Base-by-base conservation (phyloP, 2,329 filamentous ascomycete species). In the Ophiognomonia clavigignenti-juglandacearum region DNA sequence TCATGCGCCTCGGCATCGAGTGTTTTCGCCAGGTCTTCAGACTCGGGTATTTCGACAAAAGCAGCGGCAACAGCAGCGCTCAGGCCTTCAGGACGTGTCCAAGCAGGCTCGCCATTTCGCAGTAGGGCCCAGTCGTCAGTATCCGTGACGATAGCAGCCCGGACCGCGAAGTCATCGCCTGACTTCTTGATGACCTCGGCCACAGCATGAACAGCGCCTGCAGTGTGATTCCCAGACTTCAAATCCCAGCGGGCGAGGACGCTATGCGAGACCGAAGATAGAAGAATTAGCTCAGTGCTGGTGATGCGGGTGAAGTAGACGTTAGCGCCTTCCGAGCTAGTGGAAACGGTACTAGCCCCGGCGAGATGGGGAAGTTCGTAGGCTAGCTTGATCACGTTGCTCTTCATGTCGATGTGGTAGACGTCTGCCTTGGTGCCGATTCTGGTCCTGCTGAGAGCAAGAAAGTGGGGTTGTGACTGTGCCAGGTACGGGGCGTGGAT, bases 301-400 rank as follows among this genome's bases (percentile, higher is more conserved):
- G 88, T 90, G 51, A 93, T 74, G 50, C 91, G 82, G 2, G 87
- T 91, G 63, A 97, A 96, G 69, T 89, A 96, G 7, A 96, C 85
- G 58, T 93, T 91, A 18, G 86, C 82, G 50, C 84, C 86, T 34
- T 80, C 78, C 2, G 83, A 87, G 66, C 85, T 93, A 1, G 82
- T 85, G 0, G 90, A 86, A 61, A 96, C 88, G 1, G 85, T 81
- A 20, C 89, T 90, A 34, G 71, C 73, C 1, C 86, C 88, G 20
- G 77, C 66, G 18, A 90, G 64, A 43, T 81, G 80, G 0, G 91
- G 87, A 11, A 97, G 73, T 23, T 85, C 81, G 62, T 96, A 96
- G 1, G 85, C 85, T 63, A 88, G 89, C n/a, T 74, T 77, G 23
- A 92, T 76, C 16, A 75, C 77, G 45, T 75, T 78, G 50, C 74